Evolutionary conservation across 2,329 filamentous ascomycete species (phyloP), one percentile per base, ranked within the genome.

Genomic region (Beauveria caledonica): DNA sequence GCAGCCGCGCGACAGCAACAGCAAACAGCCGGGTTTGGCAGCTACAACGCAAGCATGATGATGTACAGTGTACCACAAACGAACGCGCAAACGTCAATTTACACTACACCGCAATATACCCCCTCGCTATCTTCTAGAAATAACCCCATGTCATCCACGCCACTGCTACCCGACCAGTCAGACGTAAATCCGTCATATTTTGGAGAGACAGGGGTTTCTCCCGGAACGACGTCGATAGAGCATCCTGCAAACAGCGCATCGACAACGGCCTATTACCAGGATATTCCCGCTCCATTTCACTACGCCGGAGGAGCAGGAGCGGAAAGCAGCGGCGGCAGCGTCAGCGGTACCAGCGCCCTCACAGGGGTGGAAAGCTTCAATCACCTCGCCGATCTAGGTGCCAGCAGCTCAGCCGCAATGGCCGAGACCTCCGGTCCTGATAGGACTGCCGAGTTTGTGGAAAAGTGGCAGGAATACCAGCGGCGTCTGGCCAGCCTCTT

Each of bases 31-130:
- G 73, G 72, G 65, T 86, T 84, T 68, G 73, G 76, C 69, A 77
- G 77, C 72, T 88, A 83, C 78, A 86, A 78, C 68, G 74, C 86
- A 58, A 77, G 83, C 60, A 83, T 84, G 64, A 85, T 93, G 77
- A 87, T 94, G 82, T 95, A 95, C 78, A 87, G 86, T 76, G 87
- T 92, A 68, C 78, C 81, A 70, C 86, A 86, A 71, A 78, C 85
- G 68, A 78, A 77, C 63, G 76, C 80, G 64, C 83, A 84, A 75
- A 78, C 77, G 76, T 73, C 84, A 77, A 79, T 87, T 75, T 96
- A 95, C 77, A 89, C 93, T 74, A 78, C 85, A 70, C 84, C 86
- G 71, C 87, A 87, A 15, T 53, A 60, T 17, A 15, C 40, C 19
- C n/a, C 58, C 8, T 53, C 49, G 1, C 21, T 48, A 3, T 29